Conservation (phyloP, 257 asterid species). For the Solanum dulcamara region DNA sequence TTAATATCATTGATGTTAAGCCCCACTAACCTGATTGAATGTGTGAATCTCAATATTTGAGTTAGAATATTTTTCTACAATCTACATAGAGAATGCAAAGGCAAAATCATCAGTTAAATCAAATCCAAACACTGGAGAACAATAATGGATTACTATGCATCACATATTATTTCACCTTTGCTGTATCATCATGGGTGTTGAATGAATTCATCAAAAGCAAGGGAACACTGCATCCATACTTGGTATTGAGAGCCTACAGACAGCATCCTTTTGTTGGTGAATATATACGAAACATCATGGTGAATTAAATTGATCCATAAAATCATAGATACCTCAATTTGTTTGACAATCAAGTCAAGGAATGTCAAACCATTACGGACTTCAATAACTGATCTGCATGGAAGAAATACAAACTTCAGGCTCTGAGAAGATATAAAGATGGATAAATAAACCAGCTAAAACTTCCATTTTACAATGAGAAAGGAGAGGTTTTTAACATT, state of each 20-base stretch:
- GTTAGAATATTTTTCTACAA: constrained; percentile 68
- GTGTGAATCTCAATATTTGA: constrained; percentile 83
- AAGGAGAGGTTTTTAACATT: not conserved
- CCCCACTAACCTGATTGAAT: constrained; percentile 71
- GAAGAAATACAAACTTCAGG: constrained; percentile 4
- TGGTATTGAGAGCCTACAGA: constrained; percentile 66
- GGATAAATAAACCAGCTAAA: not conserved
- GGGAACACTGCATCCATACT: constrained; percentile 90
- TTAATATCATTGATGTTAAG: not conserved
- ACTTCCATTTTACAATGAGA: not conserved
- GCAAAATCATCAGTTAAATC: constrained; percentile 7
- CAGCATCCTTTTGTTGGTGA: not conserved
- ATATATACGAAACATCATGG: not conserved
- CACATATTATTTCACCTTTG: constrained; percentile 44
- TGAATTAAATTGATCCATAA: not conserved
- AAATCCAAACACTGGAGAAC: not conserved
- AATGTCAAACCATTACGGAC: constrained; percentile 95
- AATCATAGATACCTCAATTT: constrained; percentile 67
- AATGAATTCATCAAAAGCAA: constrained; percentile 95
- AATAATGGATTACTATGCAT: not conserved
- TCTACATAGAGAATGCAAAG: constrained; percentile 31
- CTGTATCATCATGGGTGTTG: constrained; percentile 96
- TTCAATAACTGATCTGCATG: constrained; percentile 91
- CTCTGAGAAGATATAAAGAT: not conserved
- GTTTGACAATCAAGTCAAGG: constrained; percentile 91